Evolutionary conservation across 768 basidiomycete genomes (phyloP).

Genomic region (Phylloporus sp.): DNA sequence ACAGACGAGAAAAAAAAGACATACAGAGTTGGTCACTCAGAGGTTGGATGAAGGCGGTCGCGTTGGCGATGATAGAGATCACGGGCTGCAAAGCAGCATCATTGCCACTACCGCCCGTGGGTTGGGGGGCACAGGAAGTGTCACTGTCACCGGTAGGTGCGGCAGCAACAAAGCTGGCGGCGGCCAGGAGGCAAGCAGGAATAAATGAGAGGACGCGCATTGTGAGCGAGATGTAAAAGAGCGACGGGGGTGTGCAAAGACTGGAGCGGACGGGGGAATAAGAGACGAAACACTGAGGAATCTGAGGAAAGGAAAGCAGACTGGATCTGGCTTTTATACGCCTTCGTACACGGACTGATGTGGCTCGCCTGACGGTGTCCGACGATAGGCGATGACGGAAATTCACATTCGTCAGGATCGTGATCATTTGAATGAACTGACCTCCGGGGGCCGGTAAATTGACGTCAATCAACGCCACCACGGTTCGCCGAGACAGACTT

Average conservation of each 20-base stretch:
- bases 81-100: constrained; percentile 9
- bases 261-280: neutral
- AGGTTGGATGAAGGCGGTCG: constrained; percentile 4
- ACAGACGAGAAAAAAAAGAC: neutral
- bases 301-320: neutral
- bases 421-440: constrained; percentile 23
- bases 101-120: constrained; percentile 1
- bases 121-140: constrained; percentile 2
- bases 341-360: neutral
- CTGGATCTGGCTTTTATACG: constrained; percentile 14
- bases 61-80: constrained; percentile 12
- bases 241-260: constrained; percentile 11
- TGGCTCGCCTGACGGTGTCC: constrained; percentile 2
- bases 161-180: constrained; percentile 7
- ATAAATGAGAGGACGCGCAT: constrained; percentile 17
- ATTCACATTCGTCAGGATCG: constrained; percentile 28
- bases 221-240: constrained; percentile 8
- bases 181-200: constrained; percentile 8
- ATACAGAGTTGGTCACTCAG: constrained; percentile 7
- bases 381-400: neutral
- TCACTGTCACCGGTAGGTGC: neutral
- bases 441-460: too few species aligned
- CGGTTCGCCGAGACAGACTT: constrained; percentile 14
- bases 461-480: too few species aligned
- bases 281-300: constrained; percentile 3